These are phyloP conservation scores for Pluteus cervinus DNA, from an alignment of 768 basidiomycete species.

Conservation along the genomic window DNA sequence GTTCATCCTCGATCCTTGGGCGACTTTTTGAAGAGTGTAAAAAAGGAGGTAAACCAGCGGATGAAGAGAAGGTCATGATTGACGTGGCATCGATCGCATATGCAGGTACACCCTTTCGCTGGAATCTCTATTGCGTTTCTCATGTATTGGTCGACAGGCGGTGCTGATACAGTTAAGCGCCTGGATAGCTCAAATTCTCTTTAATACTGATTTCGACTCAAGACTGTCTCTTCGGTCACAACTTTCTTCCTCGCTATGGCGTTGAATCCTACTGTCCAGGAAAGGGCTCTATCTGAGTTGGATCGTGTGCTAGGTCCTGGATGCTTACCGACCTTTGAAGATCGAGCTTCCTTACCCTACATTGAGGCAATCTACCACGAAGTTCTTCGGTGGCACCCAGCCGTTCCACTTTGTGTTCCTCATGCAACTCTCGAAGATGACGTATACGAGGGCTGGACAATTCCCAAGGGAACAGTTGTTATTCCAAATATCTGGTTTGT, in stretches of 20 bases:
- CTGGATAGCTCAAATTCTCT: not conserved
- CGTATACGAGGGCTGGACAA: conserved; percentile 1
- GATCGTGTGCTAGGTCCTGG: conserved; percentile 12
- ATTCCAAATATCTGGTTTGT: too few relatives aligned
- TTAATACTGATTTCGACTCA: not conserved
- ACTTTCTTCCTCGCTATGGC: conserved; percentile 47
- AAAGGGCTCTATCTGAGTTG: conserved; percentile 1
- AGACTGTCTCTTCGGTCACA: conserved; percentile 35
- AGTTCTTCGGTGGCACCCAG: conserved; percentile 12
- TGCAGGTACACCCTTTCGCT: too few relatives aligned
- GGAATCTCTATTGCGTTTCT: too few relatives aligned
- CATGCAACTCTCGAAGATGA: conserved; percentile 8
- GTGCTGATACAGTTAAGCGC: not conserved
- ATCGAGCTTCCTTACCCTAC: conserved; percentile 19
- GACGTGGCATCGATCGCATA: too few relatives aligned
- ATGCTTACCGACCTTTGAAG: conserved; percentile 17
- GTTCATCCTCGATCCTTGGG: conserved; percentile 1
- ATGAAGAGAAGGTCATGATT: too few relatives aligned
- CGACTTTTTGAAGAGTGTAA: conserved; percentile 2
- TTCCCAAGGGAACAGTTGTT: conserved; percentile 3
- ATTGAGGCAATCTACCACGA: conserved; percentile 17
- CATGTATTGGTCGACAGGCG: too few relatives aligned
- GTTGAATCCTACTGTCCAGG: conserved; percentile 18
- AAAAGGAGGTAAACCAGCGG: conserved; percentile 14
- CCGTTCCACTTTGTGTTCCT: conserved; percentile 11